Percentiles rank a stretch among this genome's conserved stretches.
These are phyloP conservation scores for Xylaria sp. DNA, from an alignment of 2,329 filamentous ascomycete species.

Conservation along the genomic window DNA sequence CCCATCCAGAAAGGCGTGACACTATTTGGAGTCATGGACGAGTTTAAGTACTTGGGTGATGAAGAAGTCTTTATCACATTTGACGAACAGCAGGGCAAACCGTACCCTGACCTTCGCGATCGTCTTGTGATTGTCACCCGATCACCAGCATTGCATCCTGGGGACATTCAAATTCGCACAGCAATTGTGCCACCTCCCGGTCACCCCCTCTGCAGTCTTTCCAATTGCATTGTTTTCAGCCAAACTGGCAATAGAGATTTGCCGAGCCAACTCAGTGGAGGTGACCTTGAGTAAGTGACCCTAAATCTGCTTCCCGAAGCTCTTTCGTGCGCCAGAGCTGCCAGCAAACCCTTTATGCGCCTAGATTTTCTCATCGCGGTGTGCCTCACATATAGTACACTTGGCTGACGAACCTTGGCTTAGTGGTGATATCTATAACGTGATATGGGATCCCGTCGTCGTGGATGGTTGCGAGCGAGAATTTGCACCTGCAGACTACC, in stretches of 20 bases:
- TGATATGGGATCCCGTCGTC: constrained; percentile 72
- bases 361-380: neutral
- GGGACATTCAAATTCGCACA: constrained; percentile 72
- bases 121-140: constrained; percentile 70
- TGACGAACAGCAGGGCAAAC: constrained; percentile 44
- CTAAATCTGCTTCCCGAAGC: neutral
- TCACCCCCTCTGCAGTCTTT: constrained; percentile 66
- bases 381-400: neutral
- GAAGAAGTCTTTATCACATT: constrained; percentile 71
- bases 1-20: constrained; percentile 73
- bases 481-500: constrained; percentile 72
- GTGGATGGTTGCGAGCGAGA: constrained; percentile 45
- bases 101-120: constrained; percentile 42
- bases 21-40: constrained; percentile 83
- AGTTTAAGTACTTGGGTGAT: constrained; percentile 71
- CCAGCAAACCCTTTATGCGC: too few relatives aligned
- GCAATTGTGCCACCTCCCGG: constrained; percentile 64
- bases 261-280: constrained; percentile 78
- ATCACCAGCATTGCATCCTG: constrained; percentile 82
- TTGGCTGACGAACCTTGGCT: neutral
- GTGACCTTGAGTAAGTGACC: constrained; percentile 62
- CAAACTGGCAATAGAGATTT: constrained; percentile 73
- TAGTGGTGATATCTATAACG: constrained; percentile 75
- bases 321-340: neutral
- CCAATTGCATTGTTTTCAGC: constrained; percentile 82